A percentile compares a stretch with the other conserved stretches of the same genome.
Conservation (phyloP, 176 grass and related monocot species). For the Aechmea fasciata region DNA sequence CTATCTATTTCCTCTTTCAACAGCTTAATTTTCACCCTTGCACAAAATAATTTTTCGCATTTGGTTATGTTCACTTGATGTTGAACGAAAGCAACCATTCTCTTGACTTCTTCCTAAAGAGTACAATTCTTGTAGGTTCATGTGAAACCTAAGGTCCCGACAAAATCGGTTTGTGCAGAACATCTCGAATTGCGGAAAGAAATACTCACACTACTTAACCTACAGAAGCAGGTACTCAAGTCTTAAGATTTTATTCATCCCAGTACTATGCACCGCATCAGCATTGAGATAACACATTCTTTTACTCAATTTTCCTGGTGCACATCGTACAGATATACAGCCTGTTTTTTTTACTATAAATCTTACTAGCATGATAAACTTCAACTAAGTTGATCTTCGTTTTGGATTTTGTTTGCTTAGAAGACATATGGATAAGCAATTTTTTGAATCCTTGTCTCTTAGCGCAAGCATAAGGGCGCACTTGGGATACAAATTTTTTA, state of each 20-base stretch:
- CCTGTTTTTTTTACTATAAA: no score
- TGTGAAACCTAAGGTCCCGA: slow-evolving; percentile 95
- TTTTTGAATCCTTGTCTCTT: background rate
- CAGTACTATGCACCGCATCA: background rate
- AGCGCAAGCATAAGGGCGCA: background rate
- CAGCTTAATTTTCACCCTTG: background rate
- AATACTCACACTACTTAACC: slow-evolving; percentile 94
- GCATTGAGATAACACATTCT: no score
- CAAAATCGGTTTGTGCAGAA: slow-evolving; percentile 89
- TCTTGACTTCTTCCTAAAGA: background rate
- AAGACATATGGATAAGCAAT: background rate
- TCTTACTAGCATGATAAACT: no score
- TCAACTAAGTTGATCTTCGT: no score
- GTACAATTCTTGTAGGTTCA: slow-evolving; percentile 52
- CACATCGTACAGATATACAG: no score
- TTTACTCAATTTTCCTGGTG: no score
- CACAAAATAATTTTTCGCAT: background rate
- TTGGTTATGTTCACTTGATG: no score
- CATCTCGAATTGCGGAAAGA: slow-evolving; percentile 96
- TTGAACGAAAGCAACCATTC: background rate
- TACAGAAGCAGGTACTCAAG: slow-evolving; percentile 83
- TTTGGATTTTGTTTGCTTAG: no score
- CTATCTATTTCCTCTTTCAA: background rate
- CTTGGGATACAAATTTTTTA: background rate
- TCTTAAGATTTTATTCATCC: slow-evolving; percentile 6